Evolutionary conservation across 768 basidiomycete species (phyloP).

Genomic region (Suillus alpinus): DNA sequence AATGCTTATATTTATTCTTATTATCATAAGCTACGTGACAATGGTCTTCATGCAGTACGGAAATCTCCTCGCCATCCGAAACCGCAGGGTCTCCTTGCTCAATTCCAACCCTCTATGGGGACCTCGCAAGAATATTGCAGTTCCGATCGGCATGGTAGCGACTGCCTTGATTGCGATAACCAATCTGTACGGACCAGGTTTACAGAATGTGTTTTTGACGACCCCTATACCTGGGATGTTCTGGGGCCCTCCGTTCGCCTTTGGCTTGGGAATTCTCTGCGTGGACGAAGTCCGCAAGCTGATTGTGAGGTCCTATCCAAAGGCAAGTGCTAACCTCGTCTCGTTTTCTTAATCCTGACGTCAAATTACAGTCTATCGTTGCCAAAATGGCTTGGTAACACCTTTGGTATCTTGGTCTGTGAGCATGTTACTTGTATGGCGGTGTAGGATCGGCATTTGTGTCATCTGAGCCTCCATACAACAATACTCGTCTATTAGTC

Average conservation of each 20-base stretch:
- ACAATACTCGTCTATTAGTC: neutral
- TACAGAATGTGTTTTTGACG: constrained; percentile 43
- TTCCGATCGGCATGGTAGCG: constrained; percentile 35
- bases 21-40: constrained; percentile 38
- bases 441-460: neutral
- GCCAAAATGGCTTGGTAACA: constrained; percentile 39
- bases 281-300: constrained; percentile 46
- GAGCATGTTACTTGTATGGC: neutral
- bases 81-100: constrained; percentile 42
- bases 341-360: constrained; percentile 8
- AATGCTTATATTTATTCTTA: neutral
- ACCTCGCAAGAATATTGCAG: constrained; percentile 40
- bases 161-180: constrained; percentile 42
- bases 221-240: constrained; percentile 44
- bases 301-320: constrained; percentile 42
- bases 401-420: neutral
- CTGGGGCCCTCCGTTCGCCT: constrained; percentile 46
- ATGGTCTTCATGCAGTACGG: constrained; percentile 48
- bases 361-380: constrained; percentile 29
- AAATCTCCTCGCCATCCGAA: constrained; percentile 40
- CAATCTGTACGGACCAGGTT: constrained; percentile 43
- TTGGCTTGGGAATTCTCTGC: constrained; percentile 38
- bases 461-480: neutral
- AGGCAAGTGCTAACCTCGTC: constrained; percentile 23
- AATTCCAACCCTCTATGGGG: constrained; percentile 46